Conservation (phyloP, 2,329 filamentous ascomycete genomes). For the Apiospora malaysiana region DNA sequence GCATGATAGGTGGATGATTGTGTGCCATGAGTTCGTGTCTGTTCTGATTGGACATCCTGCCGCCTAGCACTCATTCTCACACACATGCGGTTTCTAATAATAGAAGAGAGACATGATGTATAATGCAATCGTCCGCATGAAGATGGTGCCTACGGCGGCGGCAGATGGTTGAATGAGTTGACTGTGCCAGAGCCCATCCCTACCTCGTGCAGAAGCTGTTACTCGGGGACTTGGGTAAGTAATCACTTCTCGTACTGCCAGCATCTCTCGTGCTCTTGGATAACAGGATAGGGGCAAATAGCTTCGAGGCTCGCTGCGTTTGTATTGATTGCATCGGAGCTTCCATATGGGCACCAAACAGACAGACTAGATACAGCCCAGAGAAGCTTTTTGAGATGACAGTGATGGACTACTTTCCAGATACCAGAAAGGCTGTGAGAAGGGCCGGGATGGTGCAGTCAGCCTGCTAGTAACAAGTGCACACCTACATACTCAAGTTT, state of each 20-base stretch:
- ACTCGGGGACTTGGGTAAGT: not conserved
- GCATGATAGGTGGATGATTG: not conserved
- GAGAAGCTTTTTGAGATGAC: rapidly evolving
- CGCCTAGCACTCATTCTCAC: not conserved
- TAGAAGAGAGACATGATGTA: not conserved
- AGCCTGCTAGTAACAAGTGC: not conserved
- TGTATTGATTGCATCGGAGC: no score
- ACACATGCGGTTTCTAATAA: slow-evolving; percentile 7
- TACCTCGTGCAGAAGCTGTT: not conserved
- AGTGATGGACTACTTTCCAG: no score
- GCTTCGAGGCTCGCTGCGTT: not conserved
- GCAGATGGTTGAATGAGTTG: not conserved
- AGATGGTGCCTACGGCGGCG: not conserved
- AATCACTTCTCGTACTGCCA: not conserved
- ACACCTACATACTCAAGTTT: not conserved
- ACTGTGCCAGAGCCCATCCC: not conserved
- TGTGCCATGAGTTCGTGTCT: not conserved
- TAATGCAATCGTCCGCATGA: not conserved
- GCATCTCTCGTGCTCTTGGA: not conserved
- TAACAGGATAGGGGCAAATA: not conserved
- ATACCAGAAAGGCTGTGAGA: not conserved
- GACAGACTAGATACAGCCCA: not conserved
- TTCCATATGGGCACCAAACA: not conserved
- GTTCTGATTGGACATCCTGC: not conserved
- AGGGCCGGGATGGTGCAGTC: not conserved